Percentiles rank a stretch among this genome's conserved stretches.
Evolutionary conservation across 192 early-diverging fungal genomes (phyloP).

Genomic region (Haplosporangium gracile): DNA sequence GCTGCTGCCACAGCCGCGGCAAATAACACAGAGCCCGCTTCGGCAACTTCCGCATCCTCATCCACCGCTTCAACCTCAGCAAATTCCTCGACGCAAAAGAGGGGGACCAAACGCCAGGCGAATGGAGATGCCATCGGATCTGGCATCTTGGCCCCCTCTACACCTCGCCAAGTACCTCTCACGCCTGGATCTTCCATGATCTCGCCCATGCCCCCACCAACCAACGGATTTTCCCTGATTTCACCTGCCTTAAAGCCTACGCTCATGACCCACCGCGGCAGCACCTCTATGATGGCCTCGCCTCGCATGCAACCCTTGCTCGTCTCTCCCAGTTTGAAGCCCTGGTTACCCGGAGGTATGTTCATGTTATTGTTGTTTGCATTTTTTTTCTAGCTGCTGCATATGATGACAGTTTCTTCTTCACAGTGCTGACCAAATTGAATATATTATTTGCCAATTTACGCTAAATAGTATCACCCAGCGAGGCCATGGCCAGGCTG

Average conservation of each 20-base stretch:
- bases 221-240: slow-evolving; percentile 43
- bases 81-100: slow-evolving; percentile 30
- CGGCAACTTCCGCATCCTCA: neutral
- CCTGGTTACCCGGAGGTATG: slow-evolving; percentile 48
- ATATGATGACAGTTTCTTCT: neutral
- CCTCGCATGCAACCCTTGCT: slow-evolving; percentile 43
- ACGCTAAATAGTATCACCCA: slow-evolving; percentile 35
- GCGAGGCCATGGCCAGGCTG: slow-evolving; percentile 57
- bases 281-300: slow-evolving; percentile 24
- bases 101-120: slow-evolving; percentile 40
- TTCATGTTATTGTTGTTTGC: neutral
- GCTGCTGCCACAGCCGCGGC: neutral
- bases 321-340: slow-evolving; percentile 44
- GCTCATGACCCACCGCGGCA: slow-evolving; percentile 35
- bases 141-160: slow-evolving; percentile 35
- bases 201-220: slow-evolving; percentile 50
- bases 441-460: neutral
- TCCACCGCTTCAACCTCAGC: neutral
- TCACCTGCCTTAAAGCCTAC: slow-evolving; percentile 49
- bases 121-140: slow-evolving; percentile 28
- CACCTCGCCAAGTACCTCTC: slow-evolving; percentile 37
- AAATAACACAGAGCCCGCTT: neutral
- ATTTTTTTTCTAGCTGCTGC: neutral
- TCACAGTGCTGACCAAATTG: slow-evolving; percentile 37
- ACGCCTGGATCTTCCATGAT: slow-evolving; percentile 22